Conservation (phyloP, 345 rosid species). For the Carallia brachiata region DNA sequence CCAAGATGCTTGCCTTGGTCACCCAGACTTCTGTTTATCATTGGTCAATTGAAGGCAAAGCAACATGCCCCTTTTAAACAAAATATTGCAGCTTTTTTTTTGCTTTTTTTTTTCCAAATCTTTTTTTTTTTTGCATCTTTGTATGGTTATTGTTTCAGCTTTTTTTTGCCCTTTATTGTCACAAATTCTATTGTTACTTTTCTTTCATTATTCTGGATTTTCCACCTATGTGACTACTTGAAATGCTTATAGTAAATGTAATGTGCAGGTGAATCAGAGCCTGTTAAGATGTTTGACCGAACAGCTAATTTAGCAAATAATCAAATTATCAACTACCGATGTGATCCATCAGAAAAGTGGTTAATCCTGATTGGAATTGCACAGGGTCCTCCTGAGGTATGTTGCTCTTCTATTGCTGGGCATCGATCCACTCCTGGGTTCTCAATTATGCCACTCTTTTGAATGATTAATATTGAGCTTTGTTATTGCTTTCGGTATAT, state of each 20-base stretch:
- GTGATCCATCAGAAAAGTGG: conserved; percentile 97
- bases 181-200: neutral
- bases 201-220: conserved; percentile 13
- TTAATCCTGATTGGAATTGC: conserved; percentile 95
- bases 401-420: neutral
- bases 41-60: conserved; percentile 94
- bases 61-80: conserved; percentile 3
- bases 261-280: conserved; percentile 83
- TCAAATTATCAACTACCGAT: conserved; percentile 94
- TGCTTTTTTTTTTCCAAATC: neutral
- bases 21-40: conserved; percentile 89
- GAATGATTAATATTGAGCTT: neutral
- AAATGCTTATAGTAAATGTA: neutral
- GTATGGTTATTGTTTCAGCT: neutral
- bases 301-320: conserved; percentile 87
- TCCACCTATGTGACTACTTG: neutral
- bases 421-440: neutral
- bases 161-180: neutral
- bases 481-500: neutral
- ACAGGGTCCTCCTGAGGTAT: conserved; percentile 97
- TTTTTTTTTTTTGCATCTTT: neutral
- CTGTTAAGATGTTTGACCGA: conserved; percentile 94
- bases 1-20: conserved; percentile 90
- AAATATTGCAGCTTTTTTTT: neutral
- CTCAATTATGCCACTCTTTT: neutral